phyloP scores from a whole-genome alignment of 225 moss, liverwort and hornwort genomes.

The Bryum argenteum region DNA sequence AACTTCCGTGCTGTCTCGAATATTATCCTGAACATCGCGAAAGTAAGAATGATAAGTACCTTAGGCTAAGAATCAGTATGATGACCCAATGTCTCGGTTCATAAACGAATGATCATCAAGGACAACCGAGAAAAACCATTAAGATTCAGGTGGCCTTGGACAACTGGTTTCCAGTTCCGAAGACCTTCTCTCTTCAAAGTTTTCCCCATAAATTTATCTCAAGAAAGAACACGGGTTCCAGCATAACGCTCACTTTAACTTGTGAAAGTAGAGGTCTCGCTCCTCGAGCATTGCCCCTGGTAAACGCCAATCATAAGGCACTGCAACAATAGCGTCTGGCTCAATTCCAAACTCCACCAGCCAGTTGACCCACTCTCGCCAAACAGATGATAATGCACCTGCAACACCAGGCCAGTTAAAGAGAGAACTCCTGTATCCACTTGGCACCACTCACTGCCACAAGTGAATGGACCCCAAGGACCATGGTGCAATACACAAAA shows the following conservation, averaged over 20 bases:
- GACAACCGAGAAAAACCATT: background rate
- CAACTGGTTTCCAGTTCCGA: background rate
- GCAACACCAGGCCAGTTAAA: slow-evolving; percentile 23
- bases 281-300: slow-evolving; percentile 79
- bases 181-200: slow-evolving; percentile 22
- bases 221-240: slow-evolving; percentile 17
- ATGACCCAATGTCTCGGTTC: background rate
- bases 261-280: slow-evolving; percentile 95
- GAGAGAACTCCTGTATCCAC: background rate
- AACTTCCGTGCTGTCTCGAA: slow-evolving; percentile 92
- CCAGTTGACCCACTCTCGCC: slow-evolving; percentile 99
- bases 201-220: slow-evolving; percentile 9
- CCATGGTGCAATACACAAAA: slow-evolving; percentile 18
- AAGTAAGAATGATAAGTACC: slow-evolving; percentile 20
- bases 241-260: slow-evolving; percentile 74
- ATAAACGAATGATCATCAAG: slow-evolving; percentile 18
- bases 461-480: slow-evolving; percentile 4
- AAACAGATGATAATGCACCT: slow-evolving; percentile 96
- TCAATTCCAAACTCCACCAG: slow-evolving; percentile 99
- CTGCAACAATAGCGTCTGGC: slow-evolving; percentile 92
- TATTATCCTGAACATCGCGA: slow-evolving; percentile 59
- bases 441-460: slow-evolving; percentile 2
- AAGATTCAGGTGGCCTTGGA: no score
- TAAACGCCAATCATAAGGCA: slow-evolving; percentile 97
- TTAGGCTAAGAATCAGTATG: slow-evolving; percentile 2